Base-by-base conservation (phyloP, 345 rosid genomes). In the Gossypium bickii region DNA sequence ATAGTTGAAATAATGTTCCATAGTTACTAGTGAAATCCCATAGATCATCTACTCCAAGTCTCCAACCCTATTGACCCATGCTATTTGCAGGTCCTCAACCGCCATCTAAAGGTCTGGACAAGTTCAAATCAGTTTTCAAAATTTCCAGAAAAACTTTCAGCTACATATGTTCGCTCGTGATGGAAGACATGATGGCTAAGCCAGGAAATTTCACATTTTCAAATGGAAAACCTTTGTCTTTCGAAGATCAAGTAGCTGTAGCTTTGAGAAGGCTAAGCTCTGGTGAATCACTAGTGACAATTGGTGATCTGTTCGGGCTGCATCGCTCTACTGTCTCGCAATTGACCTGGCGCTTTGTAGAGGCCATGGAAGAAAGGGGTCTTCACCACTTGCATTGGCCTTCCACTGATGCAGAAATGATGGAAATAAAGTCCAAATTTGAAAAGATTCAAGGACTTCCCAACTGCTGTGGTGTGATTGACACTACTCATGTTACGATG, bases 261-360 rank as follows among this genome's bases (percentile, higher is more conserved):
- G 87, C 91, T 49, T 74, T 89, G 73, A 82, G 88, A 80, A 86
- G 93, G 83, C 74, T 87, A 44, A 80, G 87, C 78, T 84, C 93
- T 7, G 91, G 91, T 18, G 86, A 83, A 15, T 87, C 93, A 12
- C 76, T 87, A 4, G 82, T 82, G 64, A 67, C 78, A 0, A 78
- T 86, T 73, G 93, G 88, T 11, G 88, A 89, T 71, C 80, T 81
- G 0, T 83, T 88, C 13, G 89, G 93, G 41, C 76, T 89, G 70
- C 86, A 75, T 74, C 91, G 85, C 80, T 84, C 88, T 8, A 89
- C 85, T 8, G 91, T 89, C 67, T 83, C 85, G 38, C 93, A 89
- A 81, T 85, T 86, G 44, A 89, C 93, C 18, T 89, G 91, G 89
- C 91, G 87, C 41, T 87, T 89, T 68, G 86, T 89, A 8, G 86